Conservation (phyloP, 345 rosid species). For the Camelina hispida region DNA sequence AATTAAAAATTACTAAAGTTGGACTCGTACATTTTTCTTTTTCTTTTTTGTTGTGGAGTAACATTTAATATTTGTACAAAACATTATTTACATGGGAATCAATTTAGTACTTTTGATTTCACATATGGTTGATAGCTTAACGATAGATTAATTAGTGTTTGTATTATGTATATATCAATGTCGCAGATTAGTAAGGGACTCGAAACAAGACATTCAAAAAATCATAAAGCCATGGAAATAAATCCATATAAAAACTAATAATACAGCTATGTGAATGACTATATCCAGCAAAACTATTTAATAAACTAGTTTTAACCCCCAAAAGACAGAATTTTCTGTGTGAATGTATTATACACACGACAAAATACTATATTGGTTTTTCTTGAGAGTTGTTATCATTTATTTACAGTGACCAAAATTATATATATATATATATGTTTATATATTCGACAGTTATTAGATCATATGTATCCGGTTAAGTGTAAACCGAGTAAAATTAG, state of each 20-base stretch:
- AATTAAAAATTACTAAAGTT: no score
- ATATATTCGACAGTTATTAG: no score
- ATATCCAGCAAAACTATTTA: background rate
- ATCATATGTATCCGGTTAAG: no score
- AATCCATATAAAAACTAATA: no score
- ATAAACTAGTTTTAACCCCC: background rate
- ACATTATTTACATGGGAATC: no score
- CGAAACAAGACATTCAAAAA: background rate
- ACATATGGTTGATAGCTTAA: background rate
- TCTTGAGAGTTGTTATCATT: no score
- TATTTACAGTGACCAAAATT: no score
- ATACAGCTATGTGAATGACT: conserved; percentile 3
- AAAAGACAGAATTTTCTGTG: background rate
- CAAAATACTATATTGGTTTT: background rate
- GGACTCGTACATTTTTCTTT: no score
- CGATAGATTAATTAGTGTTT: background rate
- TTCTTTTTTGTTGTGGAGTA: no score
- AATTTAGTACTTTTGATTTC: background rate
- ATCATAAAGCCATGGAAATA: background rate
- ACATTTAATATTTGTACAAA: no score
- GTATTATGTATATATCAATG: background rate
- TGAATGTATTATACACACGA: background rate
- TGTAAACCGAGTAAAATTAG: no score
- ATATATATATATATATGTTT: no score
- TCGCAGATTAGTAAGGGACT: conserved; percentile 13